Percentiles rank a stretch among this genome's conserved stretches.
Conservation (phyloP, 176 grass and related monocot species). For the Carex myosuroides region DNA sequence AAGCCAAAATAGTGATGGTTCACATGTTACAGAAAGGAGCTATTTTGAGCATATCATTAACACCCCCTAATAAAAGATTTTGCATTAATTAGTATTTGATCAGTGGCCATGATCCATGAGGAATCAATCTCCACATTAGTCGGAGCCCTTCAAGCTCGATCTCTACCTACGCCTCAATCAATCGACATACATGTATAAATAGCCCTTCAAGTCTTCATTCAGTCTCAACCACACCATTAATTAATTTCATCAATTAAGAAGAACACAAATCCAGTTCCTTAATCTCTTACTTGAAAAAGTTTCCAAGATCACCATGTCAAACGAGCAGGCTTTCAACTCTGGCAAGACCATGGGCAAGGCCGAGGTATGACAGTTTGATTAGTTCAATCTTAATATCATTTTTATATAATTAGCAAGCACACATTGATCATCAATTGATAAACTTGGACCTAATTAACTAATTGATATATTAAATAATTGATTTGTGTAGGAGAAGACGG, state of each 20-base stretch:
- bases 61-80: neutral
- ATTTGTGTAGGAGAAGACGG: neutral
- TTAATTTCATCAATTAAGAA: too few relatives aligned
- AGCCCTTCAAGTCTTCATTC: neutral
- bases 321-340: neutral
- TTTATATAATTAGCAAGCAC: too few relatives aligned
- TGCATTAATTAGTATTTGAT: neutral
- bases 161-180: neutral
- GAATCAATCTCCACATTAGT: neutral
- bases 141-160: neutral
- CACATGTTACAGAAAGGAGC: neutral
- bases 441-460: neutral
- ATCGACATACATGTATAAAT: neutral
- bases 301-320: neutral
- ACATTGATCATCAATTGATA: neutral
- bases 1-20: neutral
- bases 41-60: neutral
- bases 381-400: too few relatives aligned
- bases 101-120: neutral
- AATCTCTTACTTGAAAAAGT: neutral
- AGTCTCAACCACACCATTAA: neutral
- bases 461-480: neutral
- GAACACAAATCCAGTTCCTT: neutral
- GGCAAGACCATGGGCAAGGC: constrained; percentile 6
- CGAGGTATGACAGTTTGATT: neutral